phyloP scores from a whole-genome alignment of 2,329 filamentous ascomycete species.

The Chrysosporium queenslandicum region DNA sequence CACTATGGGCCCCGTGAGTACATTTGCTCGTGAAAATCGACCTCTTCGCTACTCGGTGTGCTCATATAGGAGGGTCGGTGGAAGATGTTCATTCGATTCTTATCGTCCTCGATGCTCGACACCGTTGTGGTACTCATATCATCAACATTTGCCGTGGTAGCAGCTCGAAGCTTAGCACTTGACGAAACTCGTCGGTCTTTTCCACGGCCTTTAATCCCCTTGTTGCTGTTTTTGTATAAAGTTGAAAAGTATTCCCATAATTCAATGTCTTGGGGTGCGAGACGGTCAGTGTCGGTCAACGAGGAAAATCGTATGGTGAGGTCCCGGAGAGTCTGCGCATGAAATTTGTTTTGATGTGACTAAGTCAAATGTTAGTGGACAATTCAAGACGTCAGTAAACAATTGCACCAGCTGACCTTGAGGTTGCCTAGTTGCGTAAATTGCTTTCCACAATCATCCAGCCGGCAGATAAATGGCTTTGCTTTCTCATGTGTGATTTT shows the following conservation, averaged over 20 bases:
- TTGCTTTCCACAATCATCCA: slow-evolving; percentile 75
- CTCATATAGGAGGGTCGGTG: slow-evolving; percentile 14
- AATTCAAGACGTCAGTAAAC: slow-evolving; percentile 4
- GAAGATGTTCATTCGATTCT: slow-evolving; percentile 11
- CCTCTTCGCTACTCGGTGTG: slow-evolving; percentile 17
- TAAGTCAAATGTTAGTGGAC: slow-evolving; percentile 26
- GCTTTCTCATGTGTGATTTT: slow-evolving; percentile 66
- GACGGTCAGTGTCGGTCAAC: slow-evolving; percentile 50
- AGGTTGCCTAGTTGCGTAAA: slow-evolving; percentile 89
- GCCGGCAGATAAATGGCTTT: slow-evolving; percentile 69
- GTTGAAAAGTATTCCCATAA: slow-evolving; percentile 74
- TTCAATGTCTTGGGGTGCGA: slow-evolving; percentile 61
- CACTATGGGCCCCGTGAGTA: slow-evolving; percentile 14
- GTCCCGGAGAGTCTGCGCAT: slow-evolving; percentile 59
- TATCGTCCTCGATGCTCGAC: slow-evolving; percentile 8
- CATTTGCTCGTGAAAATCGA: slow-evolving; percentile 18
- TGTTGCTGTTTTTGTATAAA: slow-evolving; percentile 97
- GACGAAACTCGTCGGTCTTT: slow-evolving; percentile 54
- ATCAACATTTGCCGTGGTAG: slow-evolving; percentile 8
- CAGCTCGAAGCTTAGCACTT: slow-evolving; percentile 21
- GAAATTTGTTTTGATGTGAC: slow-evolving; percentile 93
- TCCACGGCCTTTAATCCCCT: slow-evolving; percentile 92
- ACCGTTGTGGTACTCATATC: slow-evolving; percentile 8
- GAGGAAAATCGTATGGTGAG: slow-evolving; percentile 62
- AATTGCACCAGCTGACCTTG: slow-evolving; percentile 50